Evolutionary conservation across 1,284 basidiomycete genomes (phyloP).

Genomic region (Ceratorhiza oryzae-sativae): DNA sequence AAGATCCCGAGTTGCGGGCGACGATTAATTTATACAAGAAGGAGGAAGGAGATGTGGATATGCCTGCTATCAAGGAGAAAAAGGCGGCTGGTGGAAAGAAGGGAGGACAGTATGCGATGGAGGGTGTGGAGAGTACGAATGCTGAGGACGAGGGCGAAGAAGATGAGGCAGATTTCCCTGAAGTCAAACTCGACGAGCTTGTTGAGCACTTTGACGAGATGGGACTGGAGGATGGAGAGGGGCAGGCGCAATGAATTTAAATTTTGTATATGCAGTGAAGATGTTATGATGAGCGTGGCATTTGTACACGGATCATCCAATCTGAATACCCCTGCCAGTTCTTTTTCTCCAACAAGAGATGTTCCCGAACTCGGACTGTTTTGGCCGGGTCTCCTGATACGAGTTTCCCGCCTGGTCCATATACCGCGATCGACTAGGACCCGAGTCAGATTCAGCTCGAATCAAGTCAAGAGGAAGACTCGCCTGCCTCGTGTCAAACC

Average conservation of each 20-base stretch:
- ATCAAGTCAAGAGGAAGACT: constrained; percentile 44
- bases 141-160: constrained; percentile 65
- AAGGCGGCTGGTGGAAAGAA: constrained; percentile 58
- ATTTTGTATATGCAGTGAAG: background rate
- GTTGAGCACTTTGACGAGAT: constrained; percentile 86
- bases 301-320: constrained; percentile 55
- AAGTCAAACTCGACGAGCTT: constrained; percentile 86
- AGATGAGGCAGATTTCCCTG: constrained; percentile 91
- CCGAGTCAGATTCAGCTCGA: background rate
- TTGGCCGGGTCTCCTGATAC: constrained; percentile 51
- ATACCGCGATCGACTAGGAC: constrained; percentile 58
- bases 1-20: constrained; percentile 91
- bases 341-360: constrained; percentile 71
- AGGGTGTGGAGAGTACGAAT: constrained; percentile 46
- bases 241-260: background rate
- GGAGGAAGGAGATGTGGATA: constrained; percentile 58
- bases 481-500: constrained; percentile 74
- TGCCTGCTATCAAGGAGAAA: constrained; percentile 74
- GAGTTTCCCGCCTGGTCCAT: constrained; percentile 52
- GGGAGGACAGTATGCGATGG: constrained; percentile 48
- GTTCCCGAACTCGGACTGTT: constrained; percentile 67
- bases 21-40: constrained; percentile 88
- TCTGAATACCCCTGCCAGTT: constrained; percentile 63
- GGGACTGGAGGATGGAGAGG: constrained; percentile 45
- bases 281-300: background rate